These are phyloP conservation scores for Geotrichum citri-aurantii DNA, from an alignment of 1,139 yeast species.

Conservation along the genomic window DNA sequence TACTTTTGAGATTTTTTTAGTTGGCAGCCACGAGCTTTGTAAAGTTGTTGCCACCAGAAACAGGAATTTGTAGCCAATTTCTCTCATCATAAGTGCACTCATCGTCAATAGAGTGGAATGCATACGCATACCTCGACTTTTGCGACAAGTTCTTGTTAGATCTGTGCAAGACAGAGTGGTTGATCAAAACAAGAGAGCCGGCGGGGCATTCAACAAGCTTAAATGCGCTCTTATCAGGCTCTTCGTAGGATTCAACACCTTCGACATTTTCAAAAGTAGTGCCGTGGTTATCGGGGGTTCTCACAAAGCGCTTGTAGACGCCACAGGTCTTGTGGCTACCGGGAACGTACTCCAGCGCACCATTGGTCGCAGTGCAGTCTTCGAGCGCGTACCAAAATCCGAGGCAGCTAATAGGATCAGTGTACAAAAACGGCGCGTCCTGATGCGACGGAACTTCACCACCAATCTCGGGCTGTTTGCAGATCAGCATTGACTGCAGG, in stretches of 20 bases:
- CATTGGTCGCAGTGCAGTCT: slow-evolving; percentile 62
- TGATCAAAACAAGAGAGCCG: slow-evolving; percentile 63
- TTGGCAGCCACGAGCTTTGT: slow-evolving; percentile 37
- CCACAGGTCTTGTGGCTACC: slow-evolving; percentile 62
- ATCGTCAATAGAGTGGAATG: slow-evolving; percentile 77
- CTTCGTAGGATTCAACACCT: slow-evolving; percentile 23
- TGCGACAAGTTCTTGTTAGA: slow-evolving; percentile 54
- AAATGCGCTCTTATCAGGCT: slow-evolving; percentile 42
- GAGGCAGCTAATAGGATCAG: slow-evolving; percentile 64
- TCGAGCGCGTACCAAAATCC: slow-evolving; percentile 85
- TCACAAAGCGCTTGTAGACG: slow-evolving; percentile 60
- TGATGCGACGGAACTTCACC: slow-evolving; percentile 77
- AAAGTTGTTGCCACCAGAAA: slow-evolving; percentile 58
- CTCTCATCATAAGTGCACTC: slow-evolving; percentile 49
- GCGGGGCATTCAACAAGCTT: slow-evolving; percentile 58
- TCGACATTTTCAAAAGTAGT: slow-evolving; percentile 39
- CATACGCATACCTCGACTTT: slow-evolving; percentile 66
- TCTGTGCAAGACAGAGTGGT: slow-evolving; percentile 66
- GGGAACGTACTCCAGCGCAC: slow-evolving; percentile 67
- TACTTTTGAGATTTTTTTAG: not conserved
- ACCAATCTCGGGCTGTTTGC: slow-evolving; percentile 71
- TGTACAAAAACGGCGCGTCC: slow-evolving; percentile 68
- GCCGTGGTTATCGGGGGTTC: slow-evolving; percentile 38
- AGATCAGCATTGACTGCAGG: slow-evolving; percentile 72
- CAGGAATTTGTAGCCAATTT: slow-evolving; percentile 78